Percentiles rank a stretch among this genome's conserved stretches.
These are phyloP conservation scores for Candida pseudoviswanathii DNA, from an alignment of 1,139 yeast genomes.

Conservation along the genomic window DNA sequence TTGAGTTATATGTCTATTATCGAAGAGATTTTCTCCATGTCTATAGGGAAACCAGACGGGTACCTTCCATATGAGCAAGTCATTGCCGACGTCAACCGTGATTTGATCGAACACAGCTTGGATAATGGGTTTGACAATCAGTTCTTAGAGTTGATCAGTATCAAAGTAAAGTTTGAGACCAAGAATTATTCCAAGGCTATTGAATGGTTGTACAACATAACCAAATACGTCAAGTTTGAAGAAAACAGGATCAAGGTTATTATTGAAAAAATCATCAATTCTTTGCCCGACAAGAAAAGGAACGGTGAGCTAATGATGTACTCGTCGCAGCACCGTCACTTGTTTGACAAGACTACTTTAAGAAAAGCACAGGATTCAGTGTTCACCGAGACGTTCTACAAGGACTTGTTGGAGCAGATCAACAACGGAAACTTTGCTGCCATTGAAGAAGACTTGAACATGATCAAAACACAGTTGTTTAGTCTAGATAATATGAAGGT, in stretches of 20 bases:
- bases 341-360: slow-evolving; percentile 60
- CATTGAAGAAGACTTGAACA: slow-evolving; percentile 57
- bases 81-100: slow-evolving; percentile 69
- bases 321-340: slow-evolving; percentile 58
- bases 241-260: slow-evolving; percentile 68
- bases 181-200: slow-evolving; percentile 69
- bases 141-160: slow-evolving; percentile 64
- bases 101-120: slow-evolving; percentile 62
- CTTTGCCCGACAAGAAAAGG: slow-evolving; percentile 79
- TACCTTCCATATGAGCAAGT: slow-evolving; percentile 72
- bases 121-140: slow-evolving; percentile 61
- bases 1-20: slow-evolving; percentile 71
- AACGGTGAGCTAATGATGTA: slow-evolving; percentile 72
- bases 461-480: slow-evolving; percentile 59
- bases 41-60: slow-evolving; percentile 65
- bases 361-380: slow-evolving; percentile 69
- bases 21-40: slow-evolving; percentile 67
- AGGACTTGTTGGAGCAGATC: slow-evolving; percentile 50
- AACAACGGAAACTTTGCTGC: slow-evolving; percentile 50
- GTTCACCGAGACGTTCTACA: slow-evolving; percentile 60
- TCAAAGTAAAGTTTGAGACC: slow-evolving; percentile 63
- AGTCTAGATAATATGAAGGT: slow-evolving; percentile 63
- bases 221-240: slow-evolving; percentile 71
- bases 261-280: slow-evolving; percentile 72
- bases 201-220: slow-evolving; percentile 70